phyloP scores from a whole-genome alignment of 2,329 filamentous ascomycete species.

The Ascochyta viciae-villosae region DNA sequence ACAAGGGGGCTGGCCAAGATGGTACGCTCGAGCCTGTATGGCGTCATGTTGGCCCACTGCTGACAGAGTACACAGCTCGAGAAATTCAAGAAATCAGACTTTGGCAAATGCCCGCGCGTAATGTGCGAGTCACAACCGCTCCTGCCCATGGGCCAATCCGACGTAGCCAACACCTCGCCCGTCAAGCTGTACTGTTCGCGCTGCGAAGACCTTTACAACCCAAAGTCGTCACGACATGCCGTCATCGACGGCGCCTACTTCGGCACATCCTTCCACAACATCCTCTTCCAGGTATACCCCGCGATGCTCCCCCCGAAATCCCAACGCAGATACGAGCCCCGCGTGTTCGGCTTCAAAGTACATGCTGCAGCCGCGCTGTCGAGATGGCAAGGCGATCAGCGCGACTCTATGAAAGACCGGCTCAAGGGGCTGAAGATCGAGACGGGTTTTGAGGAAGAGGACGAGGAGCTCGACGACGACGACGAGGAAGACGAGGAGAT shows the following conservation, averaged over 20 bases:
- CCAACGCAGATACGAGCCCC: slow-evolving; percentile 83
- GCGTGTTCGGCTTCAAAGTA: slow-evolving; percentile 94
- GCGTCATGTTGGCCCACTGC: background rate
- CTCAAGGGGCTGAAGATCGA: slow-evolving; percentile 74
- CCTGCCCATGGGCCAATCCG: slow-evolving; percentile 91
- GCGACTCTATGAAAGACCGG: slow-evolving; percentile 82
- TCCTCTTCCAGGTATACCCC: slow-evolving; percentile 98
- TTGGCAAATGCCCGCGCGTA: slow-evolving; percentile 96
- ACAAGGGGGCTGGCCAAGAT: slow-evolving; percentile 94
- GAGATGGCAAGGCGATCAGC: slow-evolving; percentile 85
- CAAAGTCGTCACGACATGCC: slow-evolving; percentile 94
- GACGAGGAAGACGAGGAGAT: slow-evolving; percentile 58
- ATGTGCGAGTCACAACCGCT: slow-evolving; percentile 93
- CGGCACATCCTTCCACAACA: slow-evolving; percentile 97
- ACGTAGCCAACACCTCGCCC: slow-evolving; percentile 83
- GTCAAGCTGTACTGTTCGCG: slow-evolving; percentile 97
- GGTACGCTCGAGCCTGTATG: slow-evolving; percentile 61
- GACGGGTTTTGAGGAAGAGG: slow-evolving; percentile 75
- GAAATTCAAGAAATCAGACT: slow-evolving; percentile 98
- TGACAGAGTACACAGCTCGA: slow-evolving; percentile 73
- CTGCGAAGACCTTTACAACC: slow-evolving; percentile 99
- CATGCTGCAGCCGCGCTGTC: slow-evolving; percentile 87
- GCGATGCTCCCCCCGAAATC: slow-evolving; percentile 87
- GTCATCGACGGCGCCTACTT: slow-evolving; percentile 98
- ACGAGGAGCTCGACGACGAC: slow-evolving; percentile 68